phyloP scores from a whole-genome alignment of 768 basidiomycete species.

The Naganishia antarctica region DNA sequence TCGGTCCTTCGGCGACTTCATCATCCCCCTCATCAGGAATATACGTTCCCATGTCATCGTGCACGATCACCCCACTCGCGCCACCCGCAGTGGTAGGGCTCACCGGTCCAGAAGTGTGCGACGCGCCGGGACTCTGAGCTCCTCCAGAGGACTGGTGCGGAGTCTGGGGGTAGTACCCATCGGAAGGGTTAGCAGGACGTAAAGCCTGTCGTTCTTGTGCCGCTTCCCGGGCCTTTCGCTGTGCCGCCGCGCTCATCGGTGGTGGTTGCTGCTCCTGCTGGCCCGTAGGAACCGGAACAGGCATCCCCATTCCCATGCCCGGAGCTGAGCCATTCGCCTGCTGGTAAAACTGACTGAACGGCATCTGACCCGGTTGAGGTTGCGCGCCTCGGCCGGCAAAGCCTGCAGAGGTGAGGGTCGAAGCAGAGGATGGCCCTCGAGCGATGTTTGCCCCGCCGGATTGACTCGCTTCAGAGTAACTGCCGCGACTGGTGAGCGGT shows the following conservation, averaged over 20 bases:
- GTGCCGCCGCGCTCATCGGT: slow-evolving; percentile 26
- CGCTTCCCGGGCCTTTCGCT: slow-evolving; percentile 44
- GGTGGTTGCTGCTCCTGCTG: slow-evolving; percentile 6
- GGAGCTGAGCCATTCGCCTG: slow-evolving; percentile 31
- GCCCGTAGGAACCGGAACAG: slow-evolving; percentile 28
- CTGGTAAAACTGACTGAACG: slow-evolving; percentile 11
- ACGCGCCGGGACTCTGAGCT: neutral
- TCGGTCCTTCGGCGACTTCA: slow-evolving; percentile 22
- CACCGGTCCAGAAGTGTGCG: neutral
- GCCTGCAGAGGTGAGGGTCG: slow-evolving; percentile 41
- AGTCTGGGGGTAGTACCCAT: neutral
- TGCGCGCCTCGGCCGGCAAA: slow-evolving; percentile 44
- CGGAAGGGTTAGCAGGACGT: slow-evolving; percentile 11
- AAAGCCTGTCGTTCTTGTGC: slow-evolving; percentile 36
- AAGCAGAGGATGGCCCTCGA: slow-evolving; percentile 40
- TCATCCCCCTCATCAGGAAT: slow-evolving; percentile 29
- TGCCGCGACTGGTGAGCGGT: neutral
- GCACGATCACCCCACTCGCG: slow-evolving; percentile 37
- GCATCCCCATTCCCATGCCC: slow-evolving; percentile 28
- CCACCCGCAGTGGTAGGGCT: neutral
- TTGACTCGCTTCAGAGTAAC: slow-evolving; percentile 12
- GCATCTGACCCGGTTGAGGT: slow-evolving; percentile 14
- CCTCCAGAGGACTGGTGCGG: neutral
- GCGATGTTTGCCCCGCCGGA: neutral
- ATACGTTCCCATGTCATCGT: slow-evolving; percentile 38